Evolutionary conservation across 2,329 filamentous ascomycete genomes (phyloP), one percentile per base, ranked within the genome.

Genomic region (Coleophoma crateriformis): DNA sequence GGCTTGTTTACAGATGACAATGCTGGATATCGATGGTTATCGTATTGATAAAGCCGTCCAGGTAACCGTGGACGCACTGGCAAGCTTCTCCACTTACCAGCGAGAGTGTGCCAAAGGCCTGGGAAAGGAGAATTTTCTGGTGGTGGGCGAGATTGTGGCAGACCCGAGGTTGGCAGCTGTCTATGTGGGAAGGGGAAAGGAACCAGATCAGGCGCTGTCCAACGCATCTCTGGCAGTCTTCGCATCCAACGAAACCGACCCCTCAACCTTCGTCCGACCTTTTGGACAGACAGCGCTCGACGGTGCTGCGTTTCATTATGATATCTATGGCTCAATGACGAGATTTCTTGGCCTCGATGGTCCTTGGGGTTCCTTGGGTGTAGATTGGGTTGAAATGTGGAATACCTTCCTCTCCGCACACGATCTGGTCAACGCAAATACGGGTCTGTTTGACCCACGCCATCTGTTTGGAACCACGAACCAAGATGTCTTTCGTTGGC

Each of bases 21-120:
- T 74, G 54, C 68, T 85, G 19, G 82, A 85, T 58, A 77, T 85
- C 49, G 82, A 85, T 58, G 82, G 81, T 1, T 85, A 81, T 60
- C 77, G 82, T 46, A 82, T 83, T 64, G 82, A 85, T 67, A 85
- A 85, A 62, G 82, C 81, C 3, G 77, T 80, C 15, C 82, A 85
- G 58, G 74, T 79, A 8, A 84, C 82, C 0, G 73, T 84, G 5
- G 82, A 85, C 58, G 74, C 79, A 0, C 71, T 82, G 51, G 79
- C 73, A 3, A 72, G 77, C 39, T 84, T 80, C 61, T 79, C 78
- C 14, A 66, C 70, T 20, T 72, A 74, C 7, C 77, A 82, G 60
- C 71, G 82, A 41, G 67, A 75, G 40, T 85, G 82, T 61, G 82
- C 81, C n/a, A 63, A 7, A 64, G 66, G 11, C 17, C 66, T 77